Evolutionary conservation across 2,329 filamentous ascomycete genomes (phyloP), one percentile per base, ranked within the genome.

Genomic region (Thielaviopsis populi): DNA sequence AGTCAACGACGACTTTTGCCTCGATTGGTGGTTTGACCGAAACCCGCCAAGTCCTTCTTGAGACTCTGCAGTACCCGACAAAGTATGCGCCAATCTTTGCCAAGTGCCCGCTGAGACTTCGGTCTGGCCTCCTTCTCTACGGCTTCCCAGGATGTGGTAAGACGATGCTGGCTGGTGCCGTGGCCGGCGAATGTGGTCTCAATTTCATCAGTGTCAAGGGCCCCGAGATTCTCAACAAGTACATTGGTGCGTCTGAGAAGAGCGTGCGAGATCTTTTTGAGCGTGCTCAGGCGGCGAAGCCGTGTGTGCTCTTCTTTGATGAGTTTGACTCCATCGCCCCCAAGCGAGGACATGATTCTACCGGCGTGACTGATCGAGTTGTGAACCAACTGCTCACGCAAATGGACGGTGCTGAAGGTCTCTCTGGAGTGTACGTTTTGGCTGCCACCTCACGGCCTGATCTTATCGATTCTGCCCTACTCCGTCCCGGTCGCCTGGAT

Each of bases 191-290:
- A 76, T 97, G 92, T 71, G 92, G 92, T 0, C 84, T 99, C 66
- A 99, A 99, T 74, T 99, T 99, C 75, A 99, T 99, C 74, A 91
- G 87, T 48, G 94, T 99, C 71, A 99, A 99, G 76, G 94, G 94
- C 0, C 94, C 94, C 0, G 95, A 99, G 74, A 97, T 99, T 66
- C 77, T 99, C 63, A 99, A 99, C 79, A 99, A 99, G 75, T 99
- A 99, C 73, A 99, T 99, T 66, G 94, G 94, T 71, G 94, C 94
- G 0, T 95, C 89, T 33, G 94, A 99, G 71, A 99, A 99, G 79
- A 91, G 86, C 66, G 91, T 99, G 6, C 85, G 95, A 50, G 94
- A 99, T 73, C 79, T 99, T 0, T 99, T 99, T 70, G 92, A 96
- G 72, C 84, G 94, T 50, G 94, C 94, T 0, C 85, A 87, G 71